Evolutionary conservation across 2,329 filamentous ascomycete genomes (phyloP).

Genomic region (Cladosporium austrohemisphaericum): DNA sequence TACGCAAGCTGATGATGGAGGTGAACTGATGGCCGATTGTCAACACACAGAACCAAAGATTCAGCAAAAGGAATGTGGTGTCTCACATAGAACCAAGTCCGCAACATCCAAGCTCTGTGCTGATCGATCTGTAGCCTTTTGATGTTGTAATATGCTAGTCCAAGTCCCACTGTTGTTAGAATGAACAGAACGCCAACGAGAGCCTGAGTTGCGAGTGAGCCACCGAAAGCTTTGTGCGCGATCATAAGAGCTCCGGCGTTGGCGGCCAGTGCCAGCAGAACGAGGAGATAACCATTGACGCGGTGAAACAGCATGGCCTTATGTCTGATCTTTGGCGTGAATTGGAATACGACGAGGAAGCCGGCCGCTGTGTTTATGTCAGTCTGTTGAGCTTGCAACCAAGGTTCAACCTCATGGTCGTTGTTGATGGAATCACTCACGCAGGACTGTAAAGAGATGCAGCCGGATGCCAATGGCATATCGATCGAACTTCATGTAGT

Average conservation of each 20-base stretch:
- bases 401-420: too few relatives aligned
- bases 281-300: slow-evolving; percentile 56
- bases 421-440: slow-evolving; percentile 1
- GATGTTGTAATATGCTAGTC: slow-evolving; percentile 54
- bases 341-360: slow-evolving; percentile 41
- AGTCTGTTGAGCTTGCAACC: not conserved
- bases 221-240: slow-evolving; percentile 51
- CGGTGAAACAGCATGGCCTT: slow-evolving; percentile 54
- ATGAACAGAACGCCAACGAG: slow-evolving; percentile 44
- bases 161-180: slow-evolving; percentile 42
- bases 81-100: slow-evolving; percentile 33
- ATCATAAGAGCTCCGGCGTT: slow-evolving; percentile 54
- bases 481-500: slow-evolving; percentile 32
- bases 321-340: slow-evolving; percentile 44
- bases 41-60: not conserved
- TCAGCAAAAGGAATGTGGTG: not conserved
- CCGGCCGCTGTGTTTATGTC: slow-evolving; percentile 25
- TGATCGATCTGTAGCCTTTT: slow-evolving; percentile 60
- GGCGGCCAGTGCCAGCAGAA: slow-evolving; percentile 46
- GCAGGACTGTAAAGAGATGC: slow-evolving; percentile 41
- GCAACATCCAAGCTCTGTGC: slow-evolving; percentile 62
- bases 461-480: slow-evolving; percentile 42
- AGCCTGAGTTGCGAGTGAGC: slow-evolving; percentile 49
- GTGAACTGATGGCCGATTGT: slow-evolving; percentile 26
- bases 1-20: slow-evolving; percentile 51